Base-by-base conservation (phyloP, 2,329 filamentous ascomycete genomes). In the Aspergillus sp. region DNA sequence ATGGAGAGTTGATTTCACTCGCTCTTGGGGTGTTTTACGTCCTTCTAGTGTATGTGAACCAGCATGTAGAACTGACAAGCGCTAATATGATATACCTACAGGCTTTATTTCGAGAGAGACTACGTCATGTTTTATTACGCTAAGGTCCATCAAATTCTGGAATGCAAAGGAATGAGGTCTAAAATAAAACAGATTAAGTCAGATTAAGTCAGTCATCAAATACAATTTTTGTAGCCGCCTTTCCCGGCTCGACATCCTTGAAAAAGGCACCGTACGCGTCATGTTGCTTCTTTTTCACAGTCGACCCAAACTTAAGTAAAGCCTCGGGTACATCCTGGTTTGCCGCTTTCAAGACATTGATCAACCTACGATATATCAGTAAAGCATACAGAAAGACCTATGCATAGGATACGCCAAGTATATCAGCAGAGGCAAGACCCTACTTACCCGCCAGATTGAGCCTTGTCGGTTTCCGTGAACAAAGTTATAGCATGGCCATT, bases 201-300 rank as follows among this genome's bases (percentile, higher is more conserved):
- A 15, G 35, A 51, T 51, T 51, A 17, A 40, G 14, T 70, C 61
- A 78, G 62, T 79, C 75, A 70, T 96, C 91, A 79, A 97, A 97
- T 47, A 86, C 93, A 72, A 97, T 96, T 82, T 96, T 97, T 57
- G 89, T 95, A 27, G 90, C 88, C 75, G 90, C 88, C 77, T 93
- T 89, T 73, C 84, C 90, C 74, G 88, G 88, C 67, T 91, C 90
- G 8, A 90, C 87, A 67, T 97, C 91, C 77, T 95, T 96, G 82
- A 90, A 96, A 74, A 98, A 98, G 33, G 92, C 91, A 57, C 95
- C 95, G 72, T 98, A 99, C 48, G 90, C 90, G 70, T 92, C 90
- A 78, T 99, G 95, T 49, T 87, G 85, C 91, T 98, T 98, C 86
- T 96, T 97, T 86, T 98, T 99, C 52, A 99, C 95, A 1, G 93